phyloP scores from a whole-genome alignment of 2,329 filamentous ascomycete species.

The Didymella sp. region DNA sequence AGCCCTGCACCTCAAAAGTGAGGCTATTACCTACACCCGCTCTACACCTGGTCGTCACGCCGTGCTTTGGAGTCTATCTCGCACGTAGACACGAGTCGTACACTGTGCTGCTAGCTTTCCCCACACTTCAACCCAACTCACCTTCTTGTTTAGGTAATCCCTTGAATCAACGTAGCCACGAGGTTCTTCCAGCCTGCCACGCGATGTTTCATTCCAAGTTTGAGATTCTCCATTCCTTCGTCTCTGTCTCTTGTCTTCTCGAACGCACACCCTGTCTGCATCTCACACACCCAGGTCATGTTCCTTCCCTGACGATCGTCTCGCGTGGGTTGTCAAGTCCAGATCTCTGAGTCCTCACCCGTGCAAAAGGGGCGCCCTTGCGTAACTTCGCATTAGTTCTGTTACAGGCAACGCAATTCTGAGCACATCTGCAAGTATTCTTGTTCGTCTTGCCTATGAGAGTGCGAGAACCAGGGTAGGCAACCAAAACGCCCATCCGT shows the following conservation, averaged over 20 bases:
- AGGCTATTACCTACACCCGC: constrained; percentile 2
- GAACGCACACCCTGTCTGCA: neutral
- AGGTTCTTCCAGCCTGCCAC: constrained; percentile 4
- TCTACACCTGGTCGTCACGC: neutral
- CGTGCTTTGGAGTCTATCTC: neutral
- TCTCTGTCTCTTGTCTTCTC: neutral
- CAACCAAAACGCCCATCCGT: neutral
- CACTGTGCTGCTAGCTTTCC: constrained; percentile 3
- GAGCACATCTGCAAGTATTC: neutral
- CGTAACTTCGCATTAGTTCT: neutral
- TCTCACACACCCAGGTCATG: constrained; percentile 3
- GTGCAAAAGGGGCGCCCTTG: constrained; percentile 12
- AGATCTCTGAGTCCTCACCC: constrained; percentile 1
- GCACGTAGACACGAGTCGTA: neutral
- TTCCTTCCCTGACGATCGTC: constrained; percentile 3
- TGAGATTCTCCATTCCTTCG: neutral
- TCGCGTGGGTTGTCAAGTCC: constrained; percentile 1
- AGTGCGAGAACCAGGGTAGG: neutral
- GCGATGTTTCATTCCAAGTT: neutral
- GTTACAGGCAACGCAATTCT: neutral
- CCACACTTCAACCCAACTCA: constrained; percentile 14
- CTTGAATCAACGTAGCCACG: neutral
- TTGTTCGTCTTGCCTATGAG: neutral
- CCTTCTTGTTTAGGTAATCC: constrained; percentile 8
- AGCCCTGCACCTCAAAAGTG: neutral